Percentiles rank a stretch among this genome's conserved stretches.
These are phyloP conservation scores for Suillus tomentosus DNA, from an alignment of 768 basidiomycete genomes.

Conservation along the genomic window DNA sequence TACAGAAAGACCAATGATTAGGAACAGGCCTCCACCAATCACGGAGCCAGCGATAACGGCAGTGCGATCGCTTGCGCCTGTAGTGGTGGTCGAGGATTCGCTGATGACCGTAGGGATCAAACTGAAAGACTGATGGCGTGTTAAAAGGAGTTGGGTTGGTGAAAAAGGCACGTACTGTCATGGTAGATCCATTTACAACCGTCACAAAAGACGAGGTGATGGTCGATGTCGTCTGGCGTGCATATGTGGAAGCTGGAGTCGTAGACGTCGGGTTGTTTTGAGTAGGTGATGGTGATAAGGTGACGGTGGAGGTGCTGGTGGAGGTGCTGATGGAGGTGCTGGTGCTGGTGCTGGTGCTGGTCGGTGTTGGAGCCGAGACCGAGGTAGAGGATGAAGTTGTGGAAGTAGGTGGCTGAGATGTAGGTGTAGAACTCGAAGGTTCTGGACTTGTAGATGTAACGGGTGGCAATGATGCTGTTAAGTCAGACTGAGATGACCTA, in stretches of 20 bases:
- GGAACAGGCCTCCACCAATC: slow-evolving; percentile 37
- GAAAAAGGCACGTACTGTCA: slow-evolving; percentile 21
- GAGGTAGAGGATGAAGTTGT: background rate
- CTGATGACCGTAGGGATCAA: slow-evolving; percentile 25
- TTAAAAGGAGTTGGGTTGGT: background rate
- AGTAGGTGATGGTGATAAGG: background rate
- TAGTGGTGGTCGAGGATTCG: background rate
- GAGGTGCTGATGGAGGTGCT: too few species aligned
- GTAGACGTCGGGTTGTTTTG: slow-evolving; percentile 10
- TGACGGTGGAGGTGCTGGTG: background rate
- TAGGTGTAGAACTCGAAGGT: background rate
- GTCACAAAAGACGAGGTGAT: slow-evolving; percentile 26
- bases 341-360: too few species aligned
- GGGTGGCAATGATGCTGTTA: background rate
- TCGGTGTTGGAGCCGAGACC: background rate
- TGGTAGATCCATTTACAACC: slow-evolving; percentile 16
- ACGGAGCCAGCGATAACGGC: slow-evolving; percentile 46
- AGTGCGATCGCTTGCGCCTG: slow-evolving; percentile 30
- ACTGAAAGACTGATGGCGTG: slow-evolving; percentile 17
- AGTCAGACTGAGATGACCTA: background rate
- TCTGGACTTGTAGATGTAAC: background rate
- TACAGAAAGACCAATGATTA: slow-evolving; percentile 37
- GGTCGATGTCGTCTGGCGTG: background rate
- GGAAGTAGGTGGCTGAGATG: slow-evolving; percentile 7
- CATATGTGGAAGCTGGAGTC: slow-evolving; percentile 11